A percentile compares a stretch with the other conserved stretches of the same genome.
Evolutionary conservation across 208 protist genomes (phyloP).

Genomic region (Acanthamoeba rhysodes): DNA sequence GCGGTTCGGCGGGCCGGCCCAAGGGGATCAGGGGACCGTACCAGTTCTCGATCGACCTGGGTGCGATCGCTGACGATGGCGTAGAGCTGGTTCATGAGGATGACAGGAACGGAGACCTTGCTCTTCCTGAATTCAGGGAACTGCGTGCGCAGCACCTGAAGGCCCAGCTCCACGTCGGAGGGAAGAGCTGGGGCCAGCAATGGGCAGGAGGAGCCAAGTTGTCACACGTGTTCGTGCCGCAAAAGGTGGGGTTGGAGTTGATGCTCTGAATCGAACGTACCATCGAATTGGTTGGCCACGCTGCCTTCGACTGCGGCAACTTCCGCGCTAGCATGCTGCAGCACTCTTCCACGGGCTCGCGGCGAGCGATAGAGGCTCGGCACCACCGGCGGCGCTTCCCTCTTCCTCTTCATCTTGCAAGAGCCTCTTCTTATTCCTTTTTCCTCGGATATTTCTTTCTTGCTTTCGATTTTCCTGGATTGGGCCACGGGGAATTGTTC

Average conservation of each 20-base stretch:
- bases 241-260: neutral
- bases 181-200: neutral
- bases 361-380: constrained; percentile 21
- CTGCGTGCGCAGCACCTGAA: constrained; percentile 61
- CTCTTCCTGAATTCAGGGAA: constrained; percentile 54
- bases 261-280: neutral
- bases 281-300: neutral
- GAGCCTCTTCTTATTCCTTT: neutral
- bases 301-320: neutral
- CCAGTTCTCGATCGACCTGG: constrained; percentile 30
- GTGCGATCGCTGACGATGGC: constrained; percentile 61
- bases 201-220: neutral
- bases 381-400: neutral
- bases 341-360: neutral
- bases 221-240: neutral
- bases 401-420: constrained; percentile 52
- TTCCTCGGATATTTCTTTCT: neutral
- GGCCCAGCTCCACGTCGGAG: constrained; percentile 4
- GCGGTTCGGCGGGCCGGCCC: no score
- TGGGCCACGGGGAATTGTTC: neutral
- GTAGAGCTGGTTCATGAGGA: constrained; percentile 62
- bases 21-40: neutral
- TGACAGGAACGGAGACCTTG: neutral
- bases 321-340: neutral
- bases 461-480: neutral